Evolutionary conservation across 192 early-diverging fungal genomes (phyloP).

Genomic region (Rhizophagus clarus): DNA sequence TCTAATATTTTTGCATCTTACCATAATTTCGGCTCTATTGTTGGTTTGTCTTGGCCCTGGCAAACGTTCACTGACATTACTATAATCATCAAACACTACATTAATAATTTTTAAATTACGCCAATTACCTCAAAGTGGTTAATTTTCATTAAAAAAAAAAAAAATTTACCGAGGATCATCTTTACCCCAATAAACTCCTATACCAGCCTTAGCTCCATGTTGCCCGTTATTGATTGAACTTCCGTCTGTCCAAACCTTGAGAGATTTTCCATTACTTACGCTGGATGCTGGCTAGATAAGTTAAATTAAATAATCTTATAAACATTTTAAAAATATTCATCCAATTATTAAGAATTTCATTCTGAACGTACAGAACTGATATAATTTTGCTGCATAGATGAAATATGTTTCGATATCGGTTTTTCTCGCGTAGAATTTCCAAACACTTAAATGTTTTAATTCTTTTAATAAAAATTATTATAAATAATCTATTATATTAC

Average conservation of each 20-base stretch:
- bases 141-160: slow-evolving; percentile 21
- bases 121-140: neutral
- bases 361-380: no score
- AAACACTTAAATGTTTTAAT: no score
- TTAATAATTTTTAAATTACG: neutral
- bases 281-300: neutral
- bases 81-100: slow-evolving; percentile 10
- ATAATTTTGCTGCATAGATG: no score
- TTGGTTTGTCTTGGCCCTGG: slow-evolving; percentile 63
- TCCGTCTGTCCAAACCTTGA: slow-evolving; percentile 83
- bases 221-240: slow-evolving; percentile 73
- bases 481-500: neutral
- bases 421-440: no score
- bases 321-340: no score
- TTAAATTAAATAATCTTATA: neutral
- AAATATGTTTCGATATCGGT: no score
- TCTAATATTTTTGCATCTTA: slow-evolving; percentile 20
- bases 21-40: slow-evolving; percentile 72
- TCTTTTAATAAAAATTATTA: neutral
- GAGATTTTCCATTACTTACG: neutral
- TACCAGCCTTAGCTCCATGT: slow-evolving; percentile 66
- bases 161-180: slow-evolving; percentile 61
- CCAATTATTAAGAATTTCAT: neutral
- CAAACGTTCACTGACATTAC: slow-evolving; percentile 64
- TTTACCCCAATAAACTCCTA: slow-evolving; percentile 83